Conservation (phyloP, 768 basidiomycete species). For the Kwoniella sp. region DNA sequence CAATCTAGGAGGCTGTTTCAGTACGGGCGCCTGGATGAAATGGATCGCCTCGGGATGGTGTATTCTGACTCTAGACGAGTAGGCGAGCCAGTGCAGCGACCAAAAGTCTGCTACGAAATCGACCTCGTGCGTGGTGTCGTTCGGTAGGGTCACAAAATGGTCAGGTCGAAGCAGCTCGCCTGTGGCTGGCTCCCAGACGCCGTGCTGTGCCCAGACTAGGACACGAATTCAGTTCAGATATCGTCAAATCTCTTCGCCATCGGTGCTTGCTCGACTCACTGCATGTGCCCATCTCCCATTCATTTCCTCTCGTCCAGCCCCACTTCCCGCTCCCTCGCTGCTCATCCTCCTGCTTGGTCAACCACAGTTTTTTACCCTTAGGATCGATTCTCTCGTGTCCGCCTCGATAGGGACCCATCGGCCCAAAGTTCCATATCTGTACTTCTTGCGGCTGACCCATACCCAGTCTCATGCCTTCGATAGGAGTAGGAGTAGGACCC, state of each 20-base stretch:
- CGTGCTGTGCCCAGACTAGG: constrained; percentile 56
- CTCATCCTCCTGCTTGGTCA: constrained; percentile 34
- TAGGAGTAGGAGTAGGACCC: constrained; percentile 80
- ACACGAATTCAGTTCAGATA: background rate
- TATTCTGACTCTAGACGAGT: constrained; percentile 37
- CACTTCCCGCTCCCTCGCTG: constrained; percentile 61
- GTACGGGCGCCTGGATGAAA: constrained; percentile 54
- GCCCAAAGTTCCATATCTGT: constrained; percentile 78
- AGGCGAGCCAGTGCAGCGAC: constrained; percentile 42
- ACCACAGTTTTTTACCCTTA: constrained; percentile 59
- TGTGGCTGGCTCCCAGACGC: constrained; percentile 50
- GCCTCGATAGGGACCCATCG: constrained; percentile 72
- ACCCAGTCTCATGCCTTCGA: constrained; percentile 79
- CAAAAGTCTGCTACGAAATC: constrained; percentile 52
- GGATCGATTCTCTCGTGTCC: constrained; percentile 83
- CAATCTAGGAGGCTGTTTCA: constrained; percentile 46
- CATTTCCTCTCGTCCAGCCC: constrained; percentile 67
- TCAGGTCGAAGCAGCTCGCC: constrained; percentile 34
- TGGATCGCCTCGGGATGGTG: constrained; percentile 53
- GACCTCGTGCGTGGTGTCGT: constrained; percentile 18
- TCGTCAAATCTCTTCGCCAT: background rate
- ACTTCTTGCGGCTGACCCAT: constrained; percentile 79
- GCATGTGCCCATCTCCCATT: constrained; percentile 55
- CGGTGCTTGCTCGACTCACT: constrained; percentile 45
- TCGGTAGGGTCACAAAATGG: constrained; percentile 44